Percentiles rank a stretch among this genome's conserved stretches.
Evolutionary conservation across 768 basidiomycete species (phyloP).

Genomic region (Xerocomus spinulosus): DNA sequence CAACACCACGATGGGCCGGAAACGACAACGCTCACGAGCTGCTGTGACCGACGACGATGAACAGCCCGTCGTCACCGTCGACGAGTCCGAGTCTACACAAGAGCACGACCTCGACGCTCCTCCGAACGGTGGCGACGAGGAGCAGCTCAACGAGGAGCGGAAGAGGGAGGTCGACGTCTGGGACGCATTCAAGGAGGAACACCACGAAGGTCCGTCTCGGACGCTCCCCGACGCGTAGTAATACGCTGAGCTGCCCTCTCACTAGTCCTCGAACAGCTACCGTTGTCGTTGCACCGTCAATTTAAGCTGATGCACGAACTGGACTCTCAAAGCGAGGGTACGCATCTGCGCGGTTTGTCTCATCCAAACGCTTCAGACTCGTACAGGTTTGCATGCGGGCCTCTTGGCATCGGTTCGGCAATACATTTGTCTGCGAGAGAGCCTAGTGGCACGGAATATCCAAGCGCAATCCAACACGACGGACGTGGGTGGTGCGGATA

Average conservation of each 20-base stretch:
- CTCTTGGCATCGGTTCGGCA: slow-evolving; percentile 42
- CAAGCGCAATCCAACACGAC: slow-evolving; percentile 1
- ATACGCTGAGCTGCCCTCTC: neutral
- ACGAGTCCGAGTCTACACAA: slow-evolving; percentile 11
- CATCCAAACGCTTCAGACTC: slow-evolving; percentile 2
- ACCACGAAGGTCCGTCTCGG: slow-evolving; percentile 59
- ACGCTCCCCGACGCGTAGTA: neutral
- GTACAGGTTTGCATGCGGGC: slow-evolving; percentile 37
- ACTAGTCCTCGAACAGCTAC: slow-evolving; percentile 73
- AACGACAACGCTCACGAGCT: slow-evolving; percentile 47
- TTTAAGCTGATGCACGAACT: slow-evolving; percentile 68
- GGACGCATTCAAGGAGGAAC: slow-evolving; percentile 74
- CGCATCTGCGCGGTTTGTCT: slow-evolving; percentile 9
- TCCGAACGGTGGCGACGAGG: slow-evolving; percentile 7
- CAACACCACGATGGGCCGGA: slow-evolving; percentile 32
- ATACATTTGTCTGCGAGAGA: slow-evolving; percentile 42
- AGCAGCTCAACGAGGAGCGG: slow-evolving; percentile 19
- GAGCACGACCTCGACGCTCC: slow-evolving; percentile 3
- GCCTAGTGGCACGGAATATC: slow-evolving; percentile 15
- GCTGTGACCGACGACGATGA: slow-evolving; percentile 32
- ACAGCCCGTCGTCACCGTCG: slow-evolving; percentile 14
- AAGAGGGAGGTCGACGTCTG: slow-evolving; percentile 64
- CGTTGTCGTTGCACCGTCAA: slow-evolving; percentile 67
- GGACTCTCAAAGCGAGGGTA: slow-evolving; percentile 61
- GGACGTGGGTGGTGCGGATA: neutral